Conservation (phyloP, 2,329 filamentous ascomycete genomes). For the Fusarium paranaense region DNA sequence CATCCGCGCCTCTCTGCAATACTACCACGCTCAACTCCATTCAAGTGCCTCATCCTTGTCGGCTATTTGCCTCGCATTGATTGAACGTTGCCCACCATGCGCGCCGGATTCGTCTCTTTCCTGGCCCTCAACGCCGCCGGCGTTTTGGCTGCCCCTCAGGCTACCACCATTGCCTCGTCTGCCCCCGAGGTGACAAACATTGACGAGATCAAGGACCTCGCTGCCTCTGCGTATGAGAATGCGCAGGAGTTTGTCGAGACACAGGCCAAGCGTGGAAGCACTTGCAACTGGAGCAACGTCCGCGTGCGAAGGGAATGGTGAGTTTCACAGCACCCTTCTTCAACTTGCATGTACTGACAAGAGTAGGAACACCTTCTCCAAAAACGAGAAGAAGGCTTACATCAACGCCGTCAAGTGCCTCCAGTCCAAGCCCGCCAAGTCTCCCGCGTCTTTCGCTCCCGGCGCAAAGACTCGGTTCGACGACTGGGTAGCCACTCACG, state of each 20-base stretch:
- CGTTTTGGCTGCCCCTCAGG: conserved; percentile 34
- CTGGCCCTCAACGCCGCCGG: conserved; percentile 40
- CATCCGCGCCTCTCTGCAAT: conserved; percentile 19
- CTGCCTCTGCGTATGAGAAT: conserved; percentile 37
- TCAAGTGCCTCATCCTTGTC: conserved; percentile 15
- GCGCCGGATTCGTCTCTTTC: conserved; percentile 31
- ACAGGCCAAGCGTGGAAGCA: conserved; percentile 37
- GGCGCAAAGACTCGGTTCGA: conserved; percentile 61
- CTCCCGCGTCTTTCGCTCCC: conserved; percentile 49
- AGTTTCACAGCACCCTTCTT: no score
- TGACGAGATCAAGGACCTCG: conserved; percentile 36
- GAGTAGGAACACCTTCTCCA: conserved; percentile 40
- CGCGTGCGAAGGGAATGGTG: conserved; percentile 49
- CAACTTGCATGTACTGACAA: no score
- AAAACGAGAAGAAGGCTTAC: conserved; percentile 50
- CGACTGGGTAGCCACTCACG: conserved; percentile 62
- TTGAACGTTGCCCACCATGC: conserved; percentile 30
- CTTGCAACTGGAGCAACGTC: conserved; percentile 45
- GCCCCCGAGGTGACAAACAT: conserved; percentile 37
- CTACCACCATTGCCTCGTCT: conserved; percentile 15
- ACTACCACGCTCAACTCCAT: conserved; percentile 4
- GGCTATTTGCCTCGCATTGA: not conserved
- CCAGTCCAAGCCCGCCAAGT: conserved; percentile 51
- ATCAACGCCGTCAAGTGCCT: conserved; percentile 60
- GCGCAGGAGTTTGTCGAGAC: conserved; percentile 34